Base-by-base conservation (phyloP, 257 asterid species). In the Misopates orontium region DNA sequence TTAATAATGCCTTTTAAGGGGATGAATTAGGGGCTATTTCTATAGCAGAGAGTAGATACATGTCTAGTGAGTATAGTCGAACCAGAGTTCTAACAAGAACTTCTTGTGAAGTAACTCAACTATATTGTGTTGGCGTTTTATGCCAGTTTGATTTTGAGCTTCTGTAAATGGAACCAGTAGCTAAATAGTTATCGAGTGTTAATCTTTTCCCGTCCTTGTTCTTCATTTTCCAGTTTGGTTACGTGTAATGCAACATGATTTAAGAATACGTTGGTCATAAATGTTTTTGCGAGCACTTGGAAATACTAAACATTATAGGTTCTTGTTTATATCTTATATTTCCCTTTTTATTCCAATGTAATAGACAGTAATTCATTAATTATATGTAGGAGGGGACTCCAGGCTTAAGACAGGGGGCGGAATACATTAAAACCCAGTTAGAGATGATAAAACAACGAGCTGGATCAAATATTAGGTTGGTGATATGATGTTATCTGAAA, bases 361-460 rank as follows among this genome's bases (percentile, higher is more conserved):
- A 25, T 49, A 36, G 55, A 14, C 5, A 17, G 17, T 48, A 45
- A 42, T 55, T 60, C 31, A 65, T 31, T 23, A 69, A 65, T 69
- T 66, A 20, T 60, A 1, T 73, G 72, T 71, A 94, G 97, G 97
- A 82, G 82, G 99, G 99, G 71, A 82, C 76, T 71, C 92, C 81
- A 67, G 97, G 99, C 64, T 67, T 94, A 77, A 78, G 77, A 74
- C 83, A 84, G 80, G 97, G 96, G 4, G 99, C 95, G 14, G 64
- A 53, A 10, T 94, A 94, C 76, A 94, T 94, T 70, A 88, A 60
- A 78, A 48, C 78, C 31, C 95, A 94, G 75, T 75, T 94, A 80
- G 91, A 86, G 63, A 70, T 71, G 80, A 77, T 88, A 63, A 94
- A 90, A 83, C 85, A 86, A 74, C 76, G 88, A 76, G 99, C 99